Conservation (phyloP, 129 eudicot species). For the Chrysanthemum makinoi region DNA sequence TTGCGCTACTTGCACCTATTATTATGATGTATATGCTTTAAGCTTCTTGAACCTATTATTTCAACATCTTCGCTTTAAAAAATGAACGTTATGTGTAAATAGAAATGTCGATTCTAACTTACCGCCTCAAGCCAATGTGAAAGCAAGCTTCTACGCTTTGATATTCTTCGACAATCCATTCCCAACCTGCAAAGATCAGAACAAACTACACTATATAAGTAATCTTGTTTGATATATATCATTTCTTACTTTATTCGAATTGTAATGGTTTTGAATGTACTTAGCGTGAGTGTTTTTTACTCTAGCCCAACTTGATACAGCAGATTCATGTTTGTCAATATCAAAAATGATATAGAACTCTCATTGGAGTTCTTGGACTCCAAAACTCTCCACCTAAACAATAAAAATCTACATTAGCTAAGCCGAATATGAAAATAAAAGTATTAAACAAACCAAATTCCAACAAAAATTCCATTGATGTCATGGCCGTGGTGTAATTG, state of each 20-base stretch:
- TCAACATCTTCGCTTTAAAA: neutral
- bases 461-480: too few relatives aligned
- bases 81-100: neutral
- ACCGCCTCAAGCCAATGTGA: slow-evolving; percentile 99
- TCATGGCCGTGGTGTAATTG: too few relatives aligned
- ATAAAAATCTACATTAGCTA: slow-evolving; percentile 3
- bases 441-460: slow-evolving; percentile 6
- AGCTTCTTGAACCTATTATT: too few relatives aligned
- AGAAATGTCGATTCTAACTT: slow-evolving; percentile 26
- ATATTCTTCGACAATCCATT: slow-evolving; percentile 85
- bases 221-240: neutral
- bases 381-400: slow-evolving; percentile 72
- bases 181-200: slow-evolving; percentile 68
- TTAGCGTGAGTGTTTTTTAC: slow-evolving; percentile 96
- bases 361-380: slow-evolving; percentile 81
- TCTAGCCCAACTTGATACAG: slow-evolving; percentile 90
- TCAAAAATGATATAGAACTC: slow-evolving; percentile 90
- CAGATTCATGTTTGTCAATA: slow-evolving; percentile 79
- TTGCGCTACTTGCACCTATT: too few relatives aligned
- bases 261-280: slow-evolving; percentile 36
- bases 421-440: neutral
- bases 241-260: neutral
- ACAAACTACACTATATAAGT: slow-evolving; percentile 4
- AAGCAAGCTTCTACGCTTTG: slow-evolving; percentile 87
- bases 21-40: too few relatives aligned